Conservation (phyloP, 352 stramenopile species). For the Bremia lactucae region DNA sequence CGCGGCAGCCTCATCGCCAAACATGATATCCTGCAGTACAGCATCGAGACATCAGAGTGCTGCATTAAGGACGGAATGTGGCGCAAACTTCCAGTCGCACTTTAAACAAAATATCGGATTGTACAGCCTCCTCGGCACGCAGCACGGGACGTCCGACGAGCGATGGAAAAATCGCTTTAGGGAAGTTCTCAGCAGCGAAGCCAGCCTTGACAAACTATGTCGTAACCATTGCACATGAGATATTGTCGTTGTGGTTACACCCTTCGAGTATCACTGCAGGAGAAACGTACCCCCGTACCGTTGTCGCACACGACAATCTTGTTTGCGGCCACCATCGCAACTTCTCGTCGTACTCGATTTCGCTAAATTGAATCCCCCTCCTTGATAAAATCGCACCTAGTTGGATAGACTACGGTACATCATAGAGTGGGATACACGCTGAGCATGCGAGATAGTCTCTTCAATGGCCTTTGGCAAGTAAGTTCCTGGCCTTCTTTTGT, state of each 20-base stretch:
- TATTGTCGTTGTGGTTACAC: no score
- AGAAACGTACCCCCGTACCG: constrained; percentile 60
- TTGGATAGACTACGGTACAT: background rate
- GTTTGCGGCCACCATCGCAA: constrained; percentile 70
- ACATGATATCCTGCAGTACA: constrained; percentile 87
- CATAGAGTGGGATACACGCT: background rate
- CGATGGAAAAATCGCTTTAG: constrained; percentile 89
- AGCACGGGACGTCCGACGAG: constrained; percentile 91
- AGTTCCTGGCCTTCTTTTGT: no score
- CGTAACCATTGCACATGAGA: no score
- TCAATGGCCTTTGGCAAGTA: no score
- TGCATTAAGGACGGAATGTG: background rate
- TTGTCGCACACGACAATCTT: constrained; percentile 86
- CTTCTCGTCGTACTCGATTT: background rate
- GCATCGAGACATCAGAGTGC: background rate
- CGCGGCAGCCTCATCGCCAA: constrained; percentile 87
- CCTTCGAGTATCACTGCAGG: no score
- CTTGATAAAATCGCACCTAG: constrained; percentile 7
- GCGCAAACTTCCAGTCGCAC: constrained; percentile 10
- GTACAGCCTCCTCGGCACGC: constrained; percentile 86
- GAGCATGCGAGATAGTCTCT: no score
- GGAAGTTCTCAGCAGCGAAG: constrained; percentile 93
- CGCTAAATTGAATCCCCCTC: constrained; percentile 7
- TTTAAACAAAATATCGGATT: constrained; percentile 81
- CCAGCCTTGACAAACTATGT: constrained; percentile 85